A percentile compares a stretch with the other conserved stretches of the same genome.
Conservation (phyloP, 2,329 filamentous ascomycete species). For the Teratosphaeria viscida region DNA sequence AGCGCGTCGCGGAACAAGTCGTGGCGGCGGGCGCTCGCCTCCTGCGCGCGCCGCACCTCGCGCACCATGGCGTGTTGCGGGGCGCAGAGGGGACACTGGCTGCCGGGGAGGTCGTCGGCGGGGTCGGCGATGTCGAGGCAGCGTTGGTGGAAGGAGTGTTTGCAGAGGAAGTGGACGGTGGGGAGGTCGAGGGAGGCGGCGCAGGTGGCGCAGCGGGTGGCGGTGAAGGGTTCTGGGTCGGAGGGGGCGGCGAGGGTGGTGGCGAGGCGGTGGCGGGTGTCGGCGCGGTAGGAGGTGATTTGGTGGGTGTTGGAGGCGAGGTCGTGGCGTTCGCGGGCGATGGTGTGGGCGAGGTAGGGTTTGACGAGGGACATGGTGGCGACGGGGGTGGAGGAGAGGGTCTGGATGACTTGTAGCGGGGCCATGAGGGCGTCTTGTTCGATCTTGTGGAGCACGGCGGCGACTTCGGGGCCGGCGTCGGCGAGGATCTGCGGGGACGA, state of each 20-base stretch:
- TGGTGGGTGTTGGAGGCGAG: constrained; percentile 71
- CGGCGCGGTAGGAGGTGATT: constrained; percentile 71
- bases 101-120: constrained; percentile 48
- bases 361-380: constrained; percentile 98
- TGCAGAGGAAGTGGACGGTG: constrained; percentile 90
- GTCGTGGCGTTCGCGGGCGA: constrained; percentile 77
- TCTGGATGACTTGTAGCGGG: constrained; percentile 91
- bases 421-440: constrained; percentile 88
- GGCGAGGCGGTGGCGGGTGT: constrained; percentile 63
- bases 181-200: constrained; percentile 70
- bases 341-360: constrained; percentile 78
- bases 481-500: constrained; percentile 71
- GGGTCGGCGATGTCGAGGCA: constrained; percentile 56
- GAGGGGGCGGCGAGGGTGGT: constrained; percentile 67
- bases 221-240: constrained; percentile 82
- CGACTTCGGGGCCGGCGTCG: constrained; percentile 77
- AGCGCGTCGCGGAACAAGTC: constrained; percentile 80
- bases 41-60: constrained; percentile 75
- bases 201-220: constrained; percentile 78
- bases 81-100: constrained; percentile 80
- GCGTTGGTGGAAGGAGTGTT: constrained; percentile 89
- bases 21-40: constrained; percentile 76
- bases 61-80: constrained; percentile 77
- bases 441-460: constrained; percentile 71
- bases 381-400: constrained; percentile 65